Conservation (phyloP, 2,329 filamentous ascomycete species). For the Paraphoma sp. region DNA sequence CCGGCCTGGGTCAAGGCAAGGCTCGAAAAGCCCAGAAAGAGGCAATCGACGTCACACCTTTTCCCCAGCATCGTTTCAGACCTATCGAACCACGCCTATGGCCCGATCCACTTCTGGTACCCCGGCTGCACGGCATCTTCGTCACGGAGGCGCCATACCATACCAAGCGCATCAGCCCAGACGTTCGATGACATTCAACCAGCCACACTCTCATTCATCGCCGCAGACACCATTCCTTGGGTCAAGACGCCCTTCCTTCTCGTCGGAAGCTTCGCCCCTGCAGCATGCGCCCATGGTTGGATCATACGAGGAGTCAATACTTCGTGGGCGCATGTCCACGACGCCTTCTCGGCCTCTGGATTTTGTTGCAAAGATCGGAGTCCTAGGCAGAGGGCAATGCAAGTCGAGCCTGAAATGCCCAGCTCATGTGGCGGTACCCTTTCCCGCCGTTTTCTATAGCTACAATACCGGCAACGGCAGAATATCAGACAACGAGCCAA, state of each 20-base stretch:
- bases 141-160: constrained; percentile 67
- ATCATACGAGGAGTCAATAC: constrained; percentile 95
- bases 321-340: constrained; percentile 95
- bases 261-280: constrained; percentile 76
- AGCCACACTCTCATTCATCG: constrained; percentile 45
- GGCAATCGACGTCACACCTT: constrained; percentile 73
- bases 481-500: constrained; percentile 83
- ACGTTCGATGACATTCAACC: constrained; percentile 70
- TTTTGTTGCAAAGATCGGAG: constrained; percentile 94
- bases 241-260: constrained; percentile 71
- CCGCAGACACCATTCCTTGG: constrained; percentile 57
- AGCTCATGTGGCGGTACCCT: constrained; percentile 86
- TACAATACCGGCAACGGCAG: constrained; percentile 74
- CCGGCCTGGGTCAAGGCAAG: constrained; percentile 41
- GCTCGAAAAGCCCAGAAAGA: constrained; percentile 54
- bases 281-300: constrained; percentile 96
- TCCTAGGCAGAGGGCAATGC: constrained; percentile 87
- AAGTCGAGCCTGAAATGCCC: constrained; percentile 85
- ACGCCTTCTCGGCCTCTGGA: constrained; percentile 90
- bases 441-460: constrained; percentile 95
- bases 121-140: constrained; percentile 47
- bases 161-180: constrained; percentile 82
- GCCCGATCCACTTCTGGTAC: constrained; percentile 38
- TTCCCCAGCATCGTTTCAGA: constrained; percentile 65
- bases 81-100: constrained; percentile 53